Evolutionary conservation across 345 rosid genomes (phyloP), one percentile per base, ranked within the genome.

Genomic region (Gossypium rotundifolium): DNA sequence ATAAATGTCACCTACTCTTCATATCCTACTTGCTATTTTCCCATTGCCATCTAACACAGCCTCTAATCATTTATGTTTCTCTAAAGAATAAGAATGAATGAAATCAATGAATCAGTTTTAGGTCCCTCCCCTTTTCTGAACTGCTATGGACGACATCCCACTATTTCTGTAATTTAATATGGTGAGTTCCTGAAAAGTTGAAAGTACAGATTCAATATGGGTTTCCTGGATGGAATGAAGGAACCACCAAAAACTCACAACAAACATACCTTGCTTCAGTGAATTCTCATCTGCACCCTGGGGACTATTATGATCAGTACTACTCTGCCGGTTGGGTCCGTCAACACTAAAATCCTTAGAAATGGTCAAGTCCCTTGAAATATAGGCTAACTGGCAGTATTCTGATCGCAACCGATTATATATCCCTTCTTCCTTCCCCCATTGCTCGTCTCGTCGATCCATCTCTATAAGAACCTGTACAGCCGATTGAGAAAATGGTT

Each of bases 361-460:
- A 53, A 70, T 71, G 65, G 44, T 74, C 2, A 75, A 65, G 20
- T 76, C 82, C 11, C 72, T 77, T 68, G 87, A 33, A 53, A 72
- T 66, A 38, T 81, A n/a, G 11, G 85, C 86, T 67, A 85, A 74
- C 82, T 88, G 98, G 82, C 89, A 84, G 79, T 91, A 95, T n/a
- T 91, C 98, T 25, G 84, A 79, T 51, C 66, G 81, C 72, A 95
- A 71, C 67, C 77, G 79, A 72, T 72, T 48, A 61, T 83, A 82
- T 48, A 87, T 77, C 79, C 87, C 91, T 70, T 85, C 87, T 78
- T 81, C 67, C 70, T 76, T 85, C 83, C 91, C 97, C 52, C 80
- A 51, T 45, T 44, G 81, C 77, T 93, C 92, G 70, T 95, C 96
- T 60, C 76, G 82, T 78, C 86, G 82, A 89, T 95, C 99, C 99